Evolutionary conservation across 805 yeast species (phyloP), one percentile per base, ranked within the genome.

Genomic region (Saturnispora halmiae): DNA sequence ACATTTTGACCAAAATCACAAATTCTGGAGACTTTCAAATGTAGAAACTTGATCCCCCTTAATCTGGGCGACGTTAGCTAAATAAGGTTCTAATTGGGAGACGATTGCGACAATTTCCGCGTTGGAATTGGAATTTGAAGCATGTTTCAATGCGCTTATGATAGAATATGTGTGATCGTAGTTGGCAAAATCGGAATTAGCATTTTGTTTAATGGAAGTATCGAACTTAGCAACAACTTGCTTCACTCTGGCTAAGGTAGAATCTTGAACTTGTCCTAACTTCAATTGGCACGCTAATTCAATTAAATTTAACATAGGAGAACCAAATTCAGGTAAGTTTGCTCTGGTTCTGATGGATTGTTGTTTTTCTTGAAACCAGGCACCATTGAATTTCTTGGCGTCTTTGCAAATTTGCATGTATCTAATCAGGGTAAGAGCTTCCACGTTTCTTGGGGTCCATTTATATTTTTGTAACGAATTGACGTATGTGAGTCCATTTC

Each of bases 401-500:
- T 36, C 43, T 6, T 42, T 19, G 10, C 44, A 40, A 6, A 52
- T 40, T 38, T 53, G 48, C 8, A 52, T 32, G 3, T 55, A 48
- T 36, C 59, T 49, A 36, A 57, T 28, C n/a, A 55, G 36, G 8
- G 51, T 40, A 6, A 58, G 41, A 2, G 53, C 49, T 38, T 58
- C 59, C 3, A 50, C 41, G 36, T 53, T 50, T 40, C 49, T 48
- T 2, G 46, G 41, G 4, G 46, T 46, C 37, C 45, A 51, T 10
- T 40, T 35, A 30, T 49, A 54, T 20, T 46, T 43, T 8, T 43
- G 27, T 4, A 56, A 43, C 24, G 46, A 41, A 28, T 55, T 50
- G 3, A 58, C 41, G 35, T 48, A 46, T 7, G 40, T 36, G 15
- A 58, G 41, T 15, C 48, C 49, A 11, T 45, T 38, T 6, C 42